Evolutionary conservation across 2,329 filamentous ascomycete species (phyloP), one percentile per base, ranked within the genome.

Genomic region (Pseudogymnoascus sp.): DNA sequence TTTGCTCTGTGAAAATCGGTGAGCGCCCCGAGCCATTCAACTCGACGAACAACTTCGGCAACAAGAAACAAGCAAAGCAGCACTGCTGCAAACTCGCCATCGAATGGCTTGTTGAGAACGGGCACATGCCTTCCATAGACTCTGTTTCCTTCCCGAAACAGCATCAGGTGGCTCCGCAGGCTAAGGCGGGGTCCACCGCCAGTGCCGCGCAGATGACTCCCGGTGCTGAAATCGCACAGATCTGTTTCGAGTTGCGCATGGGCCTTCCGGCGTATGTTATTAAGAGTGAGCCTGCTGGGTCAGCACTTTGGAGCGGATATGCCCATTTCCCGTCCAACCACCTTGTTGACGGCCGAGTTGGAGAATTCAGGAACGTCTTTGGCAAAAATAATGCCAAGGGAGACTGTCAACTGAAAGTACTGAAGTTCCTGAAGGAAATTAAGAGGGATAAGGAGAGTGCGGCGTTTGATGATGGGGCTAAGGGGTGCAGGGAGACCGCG

Each of bases 361-460:
- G 64, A 12, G 63, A 75, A 61, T 75, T 78, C 3, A 63, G 71
- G 0, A 72, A 76, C 49, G 69, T 80, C 0, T 77, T 72, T 63
- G 78, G 79, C 3, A 77, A 76, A 72, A 80, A 78, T 70, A 76
- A 72, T 59, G 79, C 79, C 1, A 78, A 77, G 68, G 76, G 80
- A 63, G 75, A 76, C 66, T 77, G 77, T 68, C 77, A 77, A 49
- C 66, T 72, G 46, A 63, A 71, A 49, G 74, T 77, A 18, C 60
- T 78, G 53, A 67, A 64, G 34, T 69, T 78, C 40, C 65, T 80
- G 42, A 65, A 70, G 42, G 69, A 67, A 8, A 69, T 78, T 23
- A 63, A 68, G 59, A 64, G 60, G 61, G 67, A 42, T 59, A 59
- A 7, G 65, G 66, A 37, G 43, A 60, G 34, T 36, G 63, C n/a